Evolutionary conservation across 2,329 filamentous ascomycete species (phyloP).

Genomic region (Leptographium galeiforme): DNA sequence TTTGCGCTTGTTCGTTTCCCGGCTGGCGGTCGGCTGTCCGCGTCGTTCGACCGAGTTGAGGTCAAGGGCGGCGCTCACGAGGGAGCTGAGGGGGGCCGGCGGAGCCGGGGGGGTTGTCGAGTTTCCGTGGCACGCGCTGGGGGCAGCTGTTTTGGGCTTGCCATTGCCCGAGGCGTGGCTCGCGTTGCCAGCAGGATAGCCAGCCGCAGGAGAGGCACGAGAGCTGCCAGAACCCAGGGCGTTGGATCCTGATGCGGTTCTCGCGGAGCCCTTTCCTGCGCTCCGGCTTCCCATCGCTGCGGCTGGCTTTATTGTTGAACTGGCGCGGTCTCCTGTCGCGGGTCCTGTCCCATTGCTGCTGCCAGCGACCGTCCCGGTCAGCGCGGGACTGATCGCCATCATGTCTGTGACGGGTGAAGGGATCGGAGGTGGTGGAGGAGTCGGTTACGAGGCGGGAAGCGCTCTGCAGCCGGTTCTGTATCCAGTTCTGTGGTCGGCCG

Average conservation of each 20-base stretch:
- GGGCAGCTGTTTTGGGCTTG: slow-evolving; percentile 38
- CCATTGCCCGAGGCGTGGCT: slow-evolving; percentile 25
- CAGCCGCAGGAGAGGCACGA: slow-evolving; percentile 36
- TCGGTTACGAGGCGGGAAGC: background rate
- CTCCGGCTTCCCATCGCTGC: slow-evolving; percentile 6
- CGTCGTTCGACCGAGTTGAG: slow-evolving; percentile 83
- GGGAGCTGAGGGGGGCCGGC: slow-evolving; percentile 41
- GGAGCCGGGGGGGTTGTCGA: slow-evolving; percentile 32
- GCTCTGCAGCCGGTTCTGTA: too few relatives aligned
- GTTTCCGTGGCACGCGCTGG: slow-evolving; percentile 33
- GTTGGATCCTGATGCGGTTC: slow-evolving; percentile 22
- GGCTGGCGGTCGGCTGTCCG: slow-evolving; percentile 63
- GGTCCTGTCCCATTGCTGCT: background rate
- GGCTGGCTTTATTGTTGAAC: background rate
- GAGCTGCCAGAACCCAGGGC: slow-evolving; percentile 28
- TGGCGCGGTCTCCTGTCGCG: background rate
- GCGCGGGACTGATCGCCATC: slow-evolving; percentile 9
- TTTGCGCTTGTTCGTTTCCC: slow-evolving; percentile 64
- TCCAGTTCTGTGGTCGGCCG: background rate
- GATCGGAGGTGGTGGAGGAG: background rate
- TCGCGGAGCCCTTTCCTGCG: slow-evolving; percentile 19
- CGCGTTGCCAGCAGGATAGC: slow-evolving; percentile 18
- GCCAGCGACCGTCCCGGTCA: background rate
- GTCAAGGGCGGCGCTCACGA: slow-evolving; percentile 56
- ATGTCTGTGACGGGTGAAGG: slow-evolving; percentile 2